Conservation (phyloP, 176 grass and related monocot genomes). For the Carex pumila region DNA sequence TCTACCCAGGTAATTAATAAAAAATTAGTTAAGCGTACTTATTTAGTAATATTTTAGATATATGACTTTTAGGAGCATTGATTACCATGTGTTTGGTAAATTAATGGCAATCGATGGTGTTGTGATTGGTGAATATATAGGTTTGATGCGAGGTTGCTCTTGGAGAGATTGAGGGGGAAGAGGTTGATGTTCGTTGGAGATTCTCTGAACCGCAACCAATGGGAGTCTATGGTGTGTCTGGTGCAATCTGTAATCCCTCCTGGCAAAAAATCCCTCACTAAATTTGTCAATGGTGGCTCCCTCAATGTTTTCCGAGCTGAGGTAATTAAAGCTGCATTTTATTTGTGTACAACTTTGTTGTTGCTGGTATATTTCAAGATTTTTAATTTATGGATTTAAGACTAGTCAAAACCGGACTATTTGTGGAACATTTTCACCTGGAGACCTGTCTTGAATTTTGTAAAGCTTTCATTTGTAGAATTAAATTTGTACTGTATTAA, state of each 20-base stretch:
- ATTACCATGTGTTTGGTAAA: neutral
- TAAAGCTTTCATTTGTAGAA: no score
- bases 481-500: no score
- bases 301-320: slow-evolving; percentile 73
- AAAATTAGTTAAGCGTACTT: neutral
- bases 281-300: slow-evolving; percentile 70
- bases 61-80: neutral
- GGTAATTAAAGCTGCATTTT: slow-evolving; percentile 8
- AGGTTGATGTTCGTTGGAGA: slow-evolving; percentile 96
- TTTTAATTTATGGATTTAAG: neutral
- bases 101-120: slow-evolving; percentile 3
- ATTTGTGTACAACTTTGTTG: no score
- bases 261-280: slow-evolving; percentile 74
- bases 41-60: neutral
- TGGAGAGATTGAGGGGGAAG: slow-evolving; percentile 82
- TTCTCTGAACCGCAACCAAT: slow-evolving; percentile 96
- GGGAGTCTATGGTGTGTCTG: slow-evolving; percentile 99
- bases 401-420: neutral
- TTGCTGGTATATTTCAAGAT: neutral
- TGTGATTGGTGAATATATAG: slow-evolving; percentile 24
- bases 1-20: slow-evolving; percentile 47
- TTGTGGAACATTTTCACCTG: neutral
- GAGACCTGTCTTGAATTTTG: no score
- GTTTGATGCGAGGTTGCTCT: slow-evolving; percentile 64
- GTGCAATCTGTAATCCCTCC: slow-evolving; percentile 69